phyloP scores from a whole-genome alignment of 2,329 filamentous ascomycete species.

The Diaporthe helianthi region DNA sequence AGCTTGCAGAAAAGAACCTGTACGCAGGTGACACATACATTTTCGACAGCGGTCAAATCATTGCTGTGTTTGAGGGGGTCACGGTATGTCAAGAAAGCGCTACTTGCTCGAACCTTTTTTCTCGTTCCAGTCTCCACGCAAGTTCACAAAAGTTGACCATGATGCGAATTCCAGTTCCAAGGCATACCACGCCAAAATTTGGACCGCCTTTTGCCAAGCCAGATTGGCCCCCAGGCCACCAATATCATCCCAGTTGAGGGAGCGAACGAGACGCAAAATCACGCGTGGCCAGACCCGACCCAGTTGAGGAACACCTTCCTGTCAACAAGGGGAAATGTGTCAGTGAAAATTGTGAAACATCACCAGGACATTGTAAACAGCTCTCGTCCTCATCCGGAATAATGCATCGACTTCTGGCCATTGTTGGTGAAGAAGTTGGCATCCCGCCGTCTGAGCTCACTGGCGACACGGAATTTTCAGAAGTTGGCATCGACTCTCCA shows the following conservation, averaged over 20 bases:
- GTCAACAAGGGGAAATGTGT: background rate
- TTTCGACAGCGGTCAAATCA: background rate
- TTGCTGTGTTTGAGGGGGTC: conserved; percentile 6
- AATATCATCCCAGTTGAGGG: background rate
- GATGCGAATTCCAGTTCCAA: background rate
- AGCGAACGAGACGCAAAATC: background rate
- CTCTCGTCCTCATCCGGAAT: background rate
- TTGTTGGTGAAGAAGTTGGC: conserved; percentile 9
- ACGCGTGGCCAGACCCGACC: background rate
- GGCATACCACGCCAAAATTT: background rate
- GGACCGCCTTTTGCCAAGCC: background rate
- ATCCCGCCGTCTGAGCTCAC: conserved; percentile 2
- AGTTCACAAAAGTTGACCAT: background rate
- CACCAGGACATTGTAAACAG: background rate
- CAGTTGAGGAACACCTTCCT: background rate
- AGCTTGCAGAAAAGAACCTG: background rate
- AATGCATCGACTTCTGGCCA: background rate
- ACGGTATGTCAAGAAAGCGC: background rate
- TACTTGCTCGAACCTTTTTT: background rate
- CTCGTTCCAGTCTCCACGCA: background rate
- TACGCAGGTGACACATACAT: conserved; percentile 18
- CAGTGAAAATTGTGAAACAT: too few relatives aligned
- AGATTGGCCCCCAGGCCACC: background rate
- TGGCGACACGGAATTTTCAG: conserved; percentile 1
- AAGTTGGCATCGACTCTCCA: conserved; percentile 16